Base-by-base conservation (phyloP, 1,284 basidiomycete species). In the Cryptococcus neoformans region DNA sequence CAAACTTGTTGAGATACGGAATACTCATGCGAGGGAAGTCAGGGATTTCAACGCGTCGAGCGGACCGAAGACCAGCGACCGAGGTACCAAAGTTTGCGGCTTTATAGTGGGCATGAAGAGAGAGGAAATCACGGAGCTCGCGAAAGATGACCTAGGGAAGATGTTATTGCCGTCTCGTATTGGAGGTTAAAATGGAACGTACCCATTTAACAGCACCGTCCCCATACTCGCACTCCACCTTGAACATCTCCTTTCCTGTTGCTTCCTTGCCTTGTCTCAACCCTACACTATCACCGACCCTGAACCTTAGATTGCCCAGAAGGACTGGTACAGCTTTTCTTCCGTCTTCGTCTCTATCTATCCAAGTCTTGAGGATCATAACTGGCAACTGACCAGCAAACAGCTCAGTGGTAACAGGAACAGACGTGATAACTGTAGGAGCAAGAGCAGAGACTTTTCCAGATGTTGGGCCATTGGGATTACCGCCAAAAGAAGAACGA, bases 161-260 rank as follows among this genome's bases (percentile, higher is more conserved):
- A 28, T 37, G 36, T 49, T 3, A 39, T 34, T 11, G n/a, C 41
- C 39, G 12, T 21, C 35, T 14, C 35, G 47, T 28, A 12, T 12
- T 14, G 40, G 6, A 14, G 10, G 16, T 45, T 28, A 35, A 21
- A 35, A 45, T 34, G 10, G 28, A 4, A 62, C 69, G 64, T 62
- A 81, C 81, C 95, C 96, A 99, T 74, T 90, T 87, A 56, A 88
- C 87, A 3, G 87, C 87, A n/a, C 92, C 91, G 64, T 96, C 93
- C 1, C 92, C 95, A 71, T 99, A 98, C 77, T 96, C 91, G 77
- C 94, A 95, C 76, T 83, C 76, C 41, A 78, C 64, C 62, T 77
- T 74, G 68, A 75, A 78, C 65, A 77, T 72, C 56, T 77, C 76
- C 47, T 72, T 68, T 0, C 75, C 74, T 8, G 70, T 69, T 14